Evolutionary conservation across 139 green algal species (phyloP).

Genomic region (Volvox reticuliferus): DNA sequence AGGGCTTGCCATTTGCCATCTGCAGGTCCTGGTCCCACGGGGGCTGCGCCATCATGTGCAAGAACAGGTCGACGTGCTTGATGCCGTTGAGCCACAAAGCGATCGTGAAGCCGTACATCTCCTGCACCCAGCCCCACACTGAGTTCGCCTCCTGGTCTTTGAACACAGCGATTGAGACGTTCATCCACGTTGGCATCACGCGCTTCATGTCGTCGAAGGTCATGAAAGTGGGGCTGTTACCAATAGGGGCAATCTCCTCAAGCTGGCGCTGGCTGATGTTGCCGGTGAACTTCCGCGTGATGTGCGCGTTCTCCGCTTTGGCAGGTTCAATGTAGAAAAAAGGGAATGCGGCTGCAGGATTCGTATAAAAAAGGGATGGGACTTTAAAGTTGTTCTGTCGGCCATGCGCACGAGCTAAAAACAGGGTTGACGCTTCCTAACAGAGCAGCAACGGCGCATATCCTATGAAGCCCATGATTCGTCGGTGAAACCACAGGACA

Average conservation of each 20-base stretch:
- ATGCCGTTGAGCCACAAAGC: constrained; percentile 73
- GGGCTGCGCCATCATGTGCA: constrained; percentile 85
- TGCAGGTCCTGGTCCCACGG: constrained; percentile 88
- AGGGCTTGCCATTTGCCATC: constrained; percentile 61
- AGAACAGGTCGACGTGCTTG: constrained; percentile 72
- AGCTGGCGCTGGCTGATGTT: constrained; percentile 62
- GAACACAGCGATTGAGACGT: constrained; percentile 93
- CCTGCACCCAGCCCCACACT: constrained; percentile 91
- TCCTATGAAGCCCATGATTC: no score
- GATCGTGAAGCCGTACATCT: constrained; percentile 97
- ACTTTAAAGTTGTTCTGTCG: no score
- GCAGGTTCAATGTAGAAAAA: constrained; percentile 98
- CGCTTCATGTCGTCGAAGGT: constrained; percentile 79
- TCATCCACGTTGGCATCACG: constrained; percentile 89
- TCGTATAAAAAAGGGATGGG: no score
- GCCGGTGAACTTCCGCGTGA: constrained; percentile 59
- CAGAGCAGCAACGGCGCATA: no score
- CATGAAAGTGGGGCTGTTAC: constrained; percentile 92
- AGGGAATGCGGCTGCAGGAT: constrained; percentile 85
- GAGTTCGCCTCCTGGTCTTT: constrained; percentile 88
- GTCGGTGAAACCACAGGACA: no score
- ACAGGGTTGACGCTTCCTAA: no score
- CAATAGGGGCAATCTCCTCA: constrained; percentile 87
- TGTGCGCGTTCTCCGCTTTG: constrained; percentile 50
- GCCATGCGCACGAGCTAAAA: no score